Conservation (phyloP, 192 early-diverging fungal genomes). For the Entophlyctis luteolus region DNA sequence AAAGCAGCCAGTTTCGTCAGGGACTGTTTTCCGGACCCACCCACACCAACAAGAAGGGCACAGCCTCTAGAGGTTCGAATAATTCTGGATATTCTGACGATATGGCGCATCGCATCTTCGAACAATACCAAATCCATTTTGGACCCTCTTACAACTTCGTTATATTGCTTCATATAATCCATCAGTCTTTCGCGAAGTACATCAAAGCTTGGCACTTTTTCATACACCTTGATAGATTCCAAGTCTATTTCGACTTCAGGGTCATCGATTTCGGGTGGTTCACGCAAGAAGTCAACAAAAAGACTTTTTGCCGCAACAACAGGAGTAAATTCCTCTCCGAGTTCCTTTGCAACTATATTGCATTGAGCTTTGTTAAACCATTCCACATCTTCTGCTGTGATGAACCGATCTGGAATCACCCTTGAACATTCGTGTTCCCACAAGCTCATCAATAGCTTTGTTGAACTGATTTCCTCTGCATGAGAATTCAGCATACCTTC, state of each 20-base stretch:
- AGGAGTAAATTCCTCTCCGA: constrained; percentile 49
- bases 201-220: constrained; percentile 59
- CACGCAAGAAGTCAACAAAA: constrained; percentile 59
- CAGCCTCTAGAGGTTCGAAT: constrained; percentile 58
- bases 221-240: constrained; percentile 59
- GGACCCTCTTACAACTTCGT: constrained; percentile 55
- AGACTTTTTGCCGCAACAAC: constrained; percentile 44
- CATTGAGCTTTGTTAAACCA: constrained; percentile 55
- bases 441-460: constrained; percentile 47
- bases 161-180: constrained; percentile 63
- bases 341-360: constrained; percentile 48
- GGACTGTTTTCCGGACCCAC: constrained; percentile 66
- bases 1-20: constrained; percentile 60
- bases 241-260: constrained; percentile 59
- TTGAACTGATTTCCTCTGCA: constrained; percentile 47
- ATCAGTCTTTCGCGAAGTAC: constrained; percentile 43
- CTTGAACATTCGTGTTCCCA: constrained; percentile 64
- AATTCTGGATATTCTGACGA: constrained; percentile 61
- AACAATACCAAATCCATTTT: constrained; percentile 67
- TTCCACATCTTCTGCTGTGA: constrained; percentile 55
- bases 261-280: constrained; percentile 60
- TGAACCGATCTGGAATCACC: constrained; percentile 61
- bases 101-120: constrained; percentile 66
- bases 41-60: constrained; percentile 61
- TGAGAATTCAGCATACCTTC: constrained; percentile 60